Base-by-base conservation (phyloP, 2,329 filamentous ascomycete species). In the Stemphylium lycopersici region DNA sequence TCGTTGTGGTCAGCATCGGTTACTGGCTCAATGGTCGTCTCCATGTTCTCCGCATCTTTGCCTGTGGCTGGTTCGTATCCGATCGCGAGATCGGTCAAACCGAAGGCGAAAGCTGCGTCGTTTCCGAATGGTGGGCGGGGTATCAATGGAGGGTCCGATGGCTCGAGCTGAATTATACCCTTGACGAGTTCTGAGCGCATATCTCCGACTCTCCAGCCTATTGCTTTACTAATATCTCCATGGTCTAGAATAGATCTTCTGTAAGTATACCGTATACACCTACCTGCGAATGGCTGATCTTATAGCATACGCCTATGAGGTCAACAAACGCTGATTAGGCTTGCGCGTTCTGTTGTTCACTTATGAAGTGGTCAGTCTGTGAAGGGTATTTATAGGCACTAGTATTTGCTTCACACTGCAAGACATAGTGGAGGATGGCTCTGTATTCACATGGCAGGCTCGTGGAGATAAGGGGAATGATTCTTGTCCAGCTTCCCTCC, bases 161-260 rank as follows among this genome's bases (percentile, higher is more conserved):
- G 82, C 62, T 86, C 84, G 7, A 86, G 55, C 2, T 78, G 74
- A 3, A 86, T 67, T 18, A 84, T 75, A 0, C 71, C 79, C 18
- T 76, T 77, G 6, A 85, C 78, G 1, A 80, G 68, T 0, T 78
- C 61, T 0, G 84, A 82, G 3, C 77, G 68, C 5, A 71, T 69
- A 59, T 87, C 84, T 2, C 79, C 80, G 7, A 81, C 74, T 12
- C 45, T 36, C 49, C 45, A 46, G 20, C 41, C 41, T 24, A 24
- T 24, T 24, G 22, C 22, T 3, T 24, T 7, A 24, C 6, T 24
- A 24, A 6, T 24, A 24, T 20, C 22, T 6, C 2, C 6, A 24
- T 24, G 22, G 22, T 6, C 22, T 24, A 7, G 4, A 24, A 6
- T 6, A 2, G 22, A 24, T 24, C 22, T 6, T 24, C 3, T 24